phyloP scores from a whole-genome alignment of 2,329 filamentous ascomycete species.

The Fusarium sp. region DNA sequence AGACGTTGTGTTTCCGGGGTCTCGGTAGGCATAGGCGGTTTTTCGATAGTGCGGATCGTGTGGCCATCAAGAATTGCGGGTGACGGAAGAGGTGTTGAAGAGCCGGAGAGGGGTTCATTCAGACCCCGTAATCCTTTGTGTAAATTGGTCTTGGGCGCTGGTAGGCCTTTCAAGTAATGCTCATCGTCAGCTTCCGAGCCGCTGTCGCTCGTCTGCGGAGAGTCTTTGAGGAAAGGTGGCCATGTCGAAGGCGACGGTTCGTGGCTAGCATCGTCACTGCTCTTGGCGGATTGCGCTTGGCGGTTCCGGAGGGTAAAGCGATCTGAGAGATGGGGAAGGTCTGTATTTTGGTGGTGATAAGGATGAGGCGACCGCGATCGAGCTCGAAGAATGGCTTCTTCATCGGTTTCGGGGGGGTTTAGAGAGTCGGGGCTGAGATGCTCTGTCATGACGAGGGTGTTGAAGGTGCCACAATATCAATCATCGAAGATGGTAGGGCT shows the following conservation, averaged over 20 bases:
- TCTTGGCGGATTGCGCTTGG: slow-evolving; percentile 33
- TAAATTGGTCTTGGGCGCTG: slow-evolving; percentile 77
- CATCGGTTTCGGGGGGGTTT: slow-evolving; percentile 51
- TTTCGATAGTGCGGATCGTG: slow-evolving; percentile 43
- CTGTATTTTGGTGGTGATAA: slow-evolving; percentile 70
- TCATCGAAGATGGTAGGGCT: slow-evolving; percentile 47
- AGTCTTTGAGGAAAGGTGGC: slow-evolving; percentile 61
- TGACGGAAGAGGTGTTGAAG: slow-evolving; percentile 67
- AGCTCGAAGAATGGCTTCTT: slow-evolving; percentile 59
- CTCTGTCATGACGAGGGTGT: slow-evolving; percentile 61
- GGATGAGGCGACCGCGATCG: slow-evolving; percentile 75
- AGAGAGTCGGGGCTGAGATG: slow-evolving; percentile 55
- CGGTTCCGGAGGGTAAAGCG: slow-evolving; percentile 48
- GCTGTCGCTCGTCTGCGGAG: slow-evolving; percentile 81
- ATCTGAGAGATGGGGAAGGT: slow-evolving; percentile 66
- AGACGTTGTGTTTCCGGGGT: slow-evolving; percentile 36
- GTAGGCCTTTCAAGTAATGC: slow-evolving; percentile 85
- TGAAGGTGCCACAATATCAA: slow-evolving; percentile 42
- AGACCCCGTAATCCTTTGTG: slow-evolving; percentile 82
- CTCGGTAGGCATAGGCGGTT: slow-evolving; percentile 29
- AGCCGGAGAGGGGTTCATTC: slow-evolving; percentile 66
- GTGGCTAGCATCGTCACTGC: slow-evolving; percentile 38
- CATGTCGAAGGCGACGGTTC: slow-evolving; percentile 44
- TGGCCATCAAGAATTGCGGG: slow-evolving; percentile 62
- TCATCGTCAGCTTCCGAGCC: slow-evolving; percentile 97